Conservation (phyloP, 106 monocot genomes). For the Dactylorhiza incarnata region DNA sequence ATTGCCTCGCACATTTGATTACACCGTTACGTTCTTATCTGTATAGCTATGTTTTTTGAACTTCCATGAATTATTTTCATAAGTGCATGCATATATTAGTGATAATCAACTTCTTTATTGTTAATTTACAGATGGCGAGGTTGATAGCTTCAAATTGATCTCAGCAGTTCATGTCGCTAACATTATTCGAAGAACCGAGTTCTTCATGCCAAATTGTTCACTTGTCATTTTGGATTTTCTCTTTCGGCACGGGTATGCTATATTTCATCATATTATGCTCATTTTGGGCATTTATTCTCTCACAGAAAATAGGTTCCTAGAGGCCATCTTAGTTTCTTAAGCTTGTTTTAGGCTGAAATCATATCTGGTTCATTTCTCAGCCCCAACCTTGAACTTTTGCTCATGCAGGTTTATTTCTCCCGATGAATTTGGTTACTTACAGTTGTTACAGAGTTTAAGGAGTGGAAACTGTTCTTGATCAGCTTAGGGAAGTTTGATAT, state of each 20-base stretch:
- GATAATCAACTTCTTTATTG: background rate
- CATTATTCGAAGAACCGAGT: constrained; percentile 58
- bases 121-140: constrained; percentile 74
- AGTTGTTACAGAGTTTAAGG: constrained; percentile 72
- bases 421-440: constrained; percentile 64
- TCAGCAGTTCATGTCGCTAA: constrained; percentile 60
- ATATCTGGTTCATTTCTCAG: too few species aligned
- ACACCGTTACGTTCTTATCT: too few species aligned
- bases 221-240: constrained; percentile 91
- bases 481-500: constrained; percentile 2
- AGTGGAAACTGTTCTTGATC: constrained; percentile 54
- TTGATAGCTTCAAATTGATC: constrained; percentile 77
- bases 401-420: constrained; percentile 59
- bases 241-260: constrained; percentile 79
- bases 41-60: too few species aligned
- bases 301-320: background rate
- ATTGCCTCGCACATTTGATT: too few species aligned
- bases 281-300: background rate
- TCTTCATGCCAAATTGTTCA: constrained; percentile 86
- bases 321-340: too few species aligned
- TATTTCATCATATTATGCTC: background rate
- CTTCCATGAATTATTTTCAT: background rate
- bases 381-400: background rate
- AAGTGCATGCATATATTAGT: background rate
- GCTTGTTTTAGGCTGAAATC: too few species aligned